These are phyloP conservation scores for Pleurotus pulmonarius DNA, from an alignment of 768 basidiomycete species.

Conservation along the genomic window DNA sequence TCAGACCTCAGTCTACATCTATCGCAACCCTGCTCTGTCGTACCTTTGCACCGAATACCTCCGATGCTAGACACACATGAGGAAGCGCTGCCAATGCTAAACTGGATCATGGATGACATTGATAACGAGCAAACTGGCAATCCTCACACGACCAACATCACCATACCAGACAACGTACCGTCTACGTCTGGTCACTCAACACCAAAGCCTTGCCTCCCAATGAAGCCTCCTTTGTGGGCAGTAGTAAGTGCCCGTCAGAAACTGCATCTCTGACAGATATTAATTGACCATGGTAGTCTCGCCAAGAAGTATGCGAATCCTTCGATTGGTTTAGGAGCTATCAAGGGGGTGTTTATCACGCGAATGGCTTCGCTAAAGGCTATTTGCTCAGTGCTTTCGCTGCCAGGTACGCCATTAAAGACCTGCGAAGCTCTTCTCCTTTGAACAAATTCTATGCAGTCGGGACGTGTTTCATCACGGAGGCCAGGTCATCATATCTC, in stretches of 20 bases:
- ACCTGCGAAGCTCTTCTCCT: too few relatives aligned
- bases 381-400: conserved; percentile 75
- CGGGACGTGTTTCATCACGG: conserved; percentile 64
- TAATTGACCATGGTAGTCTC: conserved; percentile 60
- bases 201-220: conserved; percentile 20
- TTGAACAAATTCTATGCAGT: conserved; percentile 28
- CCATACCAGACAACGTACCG: too few relatives aligned
- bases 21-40: too few relatives aligned
- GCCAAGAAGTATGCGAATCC: conserved; percentile 83
- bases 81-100: too few relatives aligned
- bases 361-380: conserved; percentile 58
- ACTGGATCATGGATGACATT: too few relatives aligned
- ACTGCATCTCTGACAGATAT: conserved; percentile 2
- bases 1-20: too few relatives aligned
- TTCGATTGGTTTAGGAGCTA: conserved; percentile 73
- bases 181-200: background rate
- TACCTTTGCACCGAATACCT: too few relatives aligned
- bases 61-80: too few relatives aligned
- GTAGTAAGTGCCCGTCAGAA: conserved; percentile 22
- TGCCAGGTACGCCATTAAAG: conserved; percentile 42
- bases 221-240: conserved; percentile 40
- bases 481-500: conserved; percentile 76
- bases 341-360: conserved; percentile 76
- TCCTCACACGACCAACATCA: too few relatives aligned
- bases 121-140: too few relatives aligned